Base-by-base conservation (phyloP, 768 basidiomycete genomes). In the Udeniomyces megalosporus region DNA sequence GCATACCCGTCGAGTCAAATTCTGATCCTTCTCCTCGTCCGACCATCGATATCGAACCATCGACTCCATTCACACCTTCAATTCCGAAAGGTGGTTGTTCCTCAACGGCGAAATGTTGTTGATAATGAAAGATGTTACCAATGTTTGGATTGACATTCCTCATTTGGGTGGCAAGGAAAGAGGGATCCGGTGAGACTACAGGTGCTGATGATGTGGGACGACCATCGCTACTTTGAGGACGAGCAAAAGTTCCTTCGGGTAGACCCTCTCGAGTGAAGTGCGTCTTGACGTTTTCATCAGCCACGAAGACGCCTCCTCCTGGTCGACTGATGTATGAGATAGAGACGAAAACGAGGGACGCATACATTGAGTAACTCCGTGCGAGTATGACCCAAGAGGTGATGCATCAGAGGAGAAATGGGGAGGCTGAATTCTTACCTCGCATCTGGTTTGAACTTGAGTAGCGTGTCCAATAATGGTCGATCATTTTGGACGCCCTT, bases 271-370 rank as follows among this genome's bases (percentile, higher is more conserved):
- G 66, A n/a, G 49, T 69, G 62, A 52, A 53, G 42, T 35, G 48
- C 26, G 51, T 62, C 20, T 38, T 60, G 44, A 47, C 67, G 66
- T 17, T 57, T 47, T 71, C 76, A 38, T 75, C 73, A 1, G 84
- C 88, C 51, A 92, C 71, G 67, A 86, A 95, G 7, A 92, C 82
- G 12, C 90, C 90, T 10, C 84, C 84, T n/a, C 88, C 89, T 12
- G 88, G 87, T 51, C 84, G 79, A 51, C 82, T 82, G 7, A 81
- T 79, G 71, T 93, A 90, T 66, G 84, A 84, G 69, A 81, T 79
- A 75, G 86, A 93, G 65, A 82, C 78, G 58, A 91, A 74, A 29
- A 50, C 29, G 26, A 52, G 56, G 48, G n/a, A n/a, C n/a, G n/a
- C n/a, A n/a, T n/a, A n/a, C n/a, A n/a, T n/a, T n/a, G n/a, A n/a